Evolutionary conservation across 2,329 filamentous ascomycete species (phyloP).

Genomic region (Macroventuria anomochaeta): DNA sequence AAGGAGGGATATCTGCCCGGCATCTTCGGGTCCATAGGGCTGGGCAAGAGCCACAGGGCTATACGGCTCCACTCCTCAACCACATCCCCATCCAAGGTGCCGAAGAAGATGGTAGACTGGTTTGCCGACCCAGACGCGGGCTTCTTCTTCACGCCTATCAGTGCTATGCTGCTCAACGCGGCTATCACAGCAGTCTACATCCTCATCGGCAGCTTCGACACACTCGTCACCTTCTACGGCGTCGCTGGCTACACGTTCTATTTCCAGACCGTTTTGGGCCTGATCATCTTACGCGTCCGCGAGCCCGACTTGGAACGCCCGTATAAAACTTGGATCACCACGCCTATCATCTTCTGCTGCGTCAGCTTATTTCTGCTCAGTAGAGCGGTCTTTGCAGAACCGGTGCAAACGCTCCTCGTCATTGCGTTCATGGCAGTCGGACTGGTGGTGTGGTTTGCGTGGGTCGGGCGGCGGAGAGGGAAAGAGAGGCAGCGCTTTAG

Average conservation of each 20-base stretch:
- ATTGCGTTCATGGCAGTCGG: conserved; percentile 83
- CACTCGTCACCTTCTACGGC: conserved; percentile 94
- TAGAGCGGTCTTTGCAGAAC: conserved; percentile 87
- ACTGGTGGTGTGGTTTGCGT: conserved; percentile 87
- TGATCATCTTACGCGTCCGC: conserved; percentile 86
- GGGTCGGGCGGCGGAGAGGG: conserved; percentile 65
- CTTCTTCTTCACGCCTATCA: conserved; percentile 92
- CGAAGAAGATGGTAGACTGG: conserved; percentile 33
- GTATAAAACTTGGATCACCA: conserved; percentile 95
- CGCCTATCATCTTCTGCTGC: conserved; percentile 97
- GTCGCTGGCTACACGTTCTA: conserved; percentile 98
- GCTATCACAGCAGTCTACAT: conserved; percentile 78
- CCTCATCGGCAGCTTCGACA: conserved; percentile 85
- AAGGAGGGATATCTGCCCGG: conserved; percentile 92
- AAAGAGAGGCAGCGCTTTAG: conserved; percentile 39
- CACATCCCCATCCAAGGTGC: conserved; percentile 30
- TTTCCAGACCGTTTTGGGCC: conserved; percentile 89
- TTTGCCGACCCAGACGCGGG: conserved; percentile 70
- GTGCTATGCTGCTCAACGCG: conserved; percentile 84
- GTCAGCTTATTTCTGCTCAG: conserved; percentile 92
- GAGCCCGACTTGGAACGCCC: conserved; percentile 89
- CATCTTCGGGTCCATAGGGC: conserved; percentile 82
- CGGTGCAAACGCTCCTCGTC: conserved; percentile 86
- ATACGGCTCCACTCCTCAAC: conserved; percentile 39
- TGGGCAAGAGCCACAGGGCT: conserved; percentile 57